Conservation (phyloP, 129 eudicot genomes). For the Lonicera japonica region DNA sequence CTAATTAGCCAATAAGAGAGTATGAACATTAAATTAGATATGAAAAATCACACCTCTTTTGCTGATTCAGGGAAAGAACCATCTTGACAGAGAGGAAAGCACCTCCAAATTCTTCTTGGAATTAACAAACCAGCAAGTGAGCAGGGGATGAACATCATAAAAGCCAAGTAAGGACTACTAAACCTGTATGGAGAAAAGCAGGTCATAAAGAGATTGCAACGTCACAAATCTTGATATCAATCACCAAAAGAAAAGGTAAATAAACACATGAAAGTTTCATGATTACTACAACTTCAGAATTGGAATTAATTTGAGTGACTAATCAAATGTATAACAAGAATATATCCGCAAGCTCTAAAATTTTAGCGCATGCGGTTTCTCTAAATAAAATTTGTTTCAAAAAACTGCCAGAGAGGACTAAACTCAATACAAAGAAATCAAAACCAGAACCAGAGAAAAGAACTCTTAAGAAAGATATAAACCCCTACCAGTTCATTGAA, state of each 20-base stretch:
- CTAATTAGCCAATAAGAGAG: constrained; percentile 69
- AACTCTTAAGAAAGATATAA: constrained; percentile 9
- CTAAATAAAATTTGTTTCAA: too few relatives aligned
- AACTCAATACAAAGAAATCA: background rate
- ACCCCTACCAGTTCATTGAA: constrained; percentile 84
- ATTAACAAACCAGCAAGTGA: constrained; percentile 79
- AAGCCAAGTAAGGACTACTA: constrained; percentile 78
- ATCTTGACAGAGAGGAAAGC: constrained; percentile 70
- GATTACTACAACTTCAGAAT: background rate
- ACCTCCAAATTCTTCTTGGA: constrained; percentile 50
- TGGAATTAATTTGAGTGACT: background rate
- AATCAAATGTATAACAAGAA: background rate
- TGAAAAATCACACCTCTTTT: constrained; percentile 43
- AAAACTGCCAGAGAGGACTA: too few relatives aligned
- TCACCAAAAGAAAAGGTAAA: background rate
- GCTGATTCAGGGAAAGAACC: constrained; percentile 32
- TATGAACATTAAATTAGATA: constrained; percentile 43
- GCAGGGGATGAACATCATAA: constrained; percentile 83
- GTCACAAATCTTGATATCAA: background rate
- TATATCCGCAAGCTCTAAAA: background rate
- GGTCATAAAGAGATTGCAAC: background rate
- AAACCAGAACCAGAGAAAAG: constrained; percentile 1
- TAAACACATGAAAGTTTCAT: constrained; percentile 2
- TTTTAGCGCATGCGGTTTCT: background rate
- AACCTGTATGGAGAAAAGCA: constrained; percentile 52